phyloP scores from a whole-genome alignment of 2,329 filamentous ascomycete genomes.

The Fusarium tricinctum region DNA sequence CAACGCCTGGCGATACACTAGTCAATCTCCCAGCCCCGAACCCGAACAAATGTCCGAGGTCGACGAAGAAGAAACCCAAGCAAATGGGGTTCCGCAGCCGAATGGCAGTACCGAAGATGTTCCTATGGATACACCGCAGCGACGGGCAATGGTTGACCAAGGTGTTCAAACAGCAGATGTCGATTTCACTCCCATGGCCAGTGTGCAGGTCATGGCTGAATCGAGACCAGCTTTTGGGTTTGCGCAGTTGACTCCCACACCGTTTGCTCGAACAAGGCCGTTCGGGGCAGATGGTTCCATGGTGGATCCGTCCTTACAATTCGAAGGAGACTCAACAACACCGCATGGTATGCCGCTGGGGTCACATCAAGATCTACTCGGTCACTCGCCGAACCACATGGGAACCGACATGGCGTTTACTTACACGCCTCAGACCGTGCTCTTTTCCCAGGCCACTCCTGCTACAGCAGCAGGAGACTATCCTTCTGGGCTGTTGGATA shows the following conservation, averaged over 20 bases:
- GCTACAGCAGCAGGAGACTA: conserved; percentile 33
- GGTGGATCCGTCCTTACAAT: conserved; percentile 26
- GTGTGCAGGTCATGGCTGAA: conserved; percentile 51
- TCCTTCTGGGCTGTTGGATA: conserved; percentile 45
- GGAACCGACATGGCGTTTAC: conserved; percentile 36
- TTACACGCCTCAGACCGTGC: conserved; percentile 37
- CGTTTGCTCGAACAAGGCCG: conserved; percentile 42
- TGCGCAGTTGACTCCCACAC: conserved; percentile 44
- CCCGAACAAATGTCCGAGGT: conserved; percentile 55
- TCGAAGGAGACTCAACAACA: conserved; percentile 21
- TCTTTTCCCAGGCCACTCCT: conserved; percentile 34
- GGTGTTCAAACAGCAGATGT: conserved; percentile 54
- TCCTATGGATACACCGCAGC: conserved; percentile 39
- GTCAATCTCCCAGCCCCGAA: conserved; percentile 79
- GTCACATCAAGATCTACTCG: conserved; percentile 23
- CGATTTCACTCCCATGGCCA: conserved; percentile 49
- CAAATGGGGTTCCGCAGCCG: conserved; percentile 5
- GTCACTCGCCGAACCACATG: conserved; percentile 24
- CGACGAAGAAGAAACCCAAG: conserved; percentile 12
- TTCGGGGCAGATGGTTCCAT: conserved; percentile 23
- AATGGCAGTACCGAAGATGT: conserved; percentile 28
- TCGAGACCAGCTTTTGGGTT: conserved; percentile 44
- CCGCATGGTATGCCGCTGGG: conserved; percentile 16
- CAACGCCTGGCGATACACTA: conserved; percentile 80
- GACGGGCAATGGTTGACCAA: conserved; percentile 54